A percentile compares a stretch with the other conserved stretches of the same genome.
These are phyloP conservation scores for Trypanosoma theileri DNA, from an alignment of 208 protist genomes.

Conservation along the genomic window DNA sequence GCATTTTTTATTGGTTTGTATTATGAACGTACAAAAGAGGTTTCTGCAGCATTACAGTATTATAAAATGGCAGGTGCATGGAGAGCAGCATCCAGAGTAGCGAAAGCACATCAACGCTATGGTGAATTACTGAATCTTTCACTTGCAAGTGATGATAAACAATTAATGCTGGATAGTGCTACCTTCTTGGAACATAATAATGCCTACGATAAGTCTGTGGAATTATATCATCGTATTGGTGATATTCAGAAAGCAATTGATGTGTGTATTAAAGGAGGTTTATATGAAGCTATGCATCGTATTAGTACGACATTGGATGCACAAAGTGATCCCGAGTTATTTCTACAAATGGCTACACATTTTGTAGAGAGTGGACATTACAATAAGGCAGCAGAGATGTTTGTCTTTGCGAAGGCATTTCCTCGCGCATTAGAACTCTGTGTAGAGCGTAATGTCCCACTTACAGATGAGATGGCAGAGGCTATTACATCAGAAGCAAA, in stretches of 20 bases:
- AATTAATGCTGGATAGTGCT: constrained; percentile 89
- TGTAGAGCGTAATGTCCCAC: constrained; percentile 67
- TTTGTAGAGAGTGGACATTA: constrained; percentile 87
- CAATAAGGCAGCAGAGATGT: constrained; percentile 93
- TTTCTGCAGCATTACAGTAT: constrained; percentile 83
- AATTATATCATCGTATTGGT: constrained; percentile 94
- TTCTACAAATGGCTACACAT: constrained; percentile 90
- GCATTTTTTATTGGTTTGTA: constrained; percentile 93
- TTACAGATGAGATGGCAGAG: constrained; percentile 94
- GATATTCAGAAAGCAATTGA: constrained; percentile 90
- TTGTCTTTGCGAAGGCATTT: constrained; percentile 87
- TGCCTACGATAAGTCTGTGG: constrained; percentile 90
- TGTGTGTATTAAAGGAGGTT: constrained; percentile 88
- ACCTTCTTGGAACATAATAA: constrained; percentile 86
- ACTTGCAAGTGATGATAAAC: constrained; percentile 65
- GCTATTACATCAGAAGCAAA: constrained; percentile 80
- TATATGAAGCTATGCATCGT: constrained; percentile 92
- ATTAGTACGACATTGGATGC: constrained; percentile 90
- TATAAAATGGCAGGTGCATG: constrained; percentile 86
- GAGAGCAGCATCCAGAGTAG: constrained; percentile 89
- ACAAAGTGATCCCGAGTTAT: constrained; percentile 83
- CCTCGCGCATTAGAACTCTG: constrained; percentile 86
- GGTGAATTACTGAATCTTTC: constrained; percentile 77
- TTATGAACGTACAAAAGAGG: constrained; percentile 78
- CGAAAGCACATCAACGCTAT: constrained; percentile 67